Evolutionary conservation across 208 protist species (phyloP).

Genomic region (Wallacemonas collosoma): DNA sequence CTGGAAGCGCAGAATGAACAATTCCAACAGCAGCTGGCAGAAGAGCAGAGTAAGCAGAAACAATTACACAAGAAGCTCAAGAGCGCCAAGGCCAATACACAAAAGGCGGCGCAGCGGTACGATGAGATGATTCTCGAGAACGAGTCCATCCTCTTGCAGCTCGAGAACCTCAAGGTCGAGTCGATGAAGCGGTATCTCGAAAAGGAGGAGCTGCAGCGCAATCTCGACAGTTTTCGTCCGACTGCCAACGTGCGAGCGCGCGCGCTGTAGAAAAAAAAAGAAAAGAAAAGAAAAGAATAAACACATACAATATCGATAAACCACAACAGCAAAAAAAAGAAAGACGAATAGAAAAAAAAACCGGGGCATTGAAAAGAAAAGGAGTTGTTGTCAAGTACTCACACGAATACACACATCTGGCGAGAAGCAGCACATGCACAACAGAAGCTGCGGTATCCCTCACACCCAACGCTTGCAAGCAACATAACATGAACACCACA

Average conservation of each 20-base stretch:
- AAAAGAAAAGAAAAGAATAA: not conserved
- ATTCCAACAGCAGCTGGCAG: conserved; percentile 77
- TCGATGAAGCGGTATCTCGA: conserved; percentile 91
- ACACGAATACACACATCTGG: not conserved
- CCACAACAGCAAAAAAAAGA: not conserved
- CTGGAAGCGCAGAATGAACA: conserved; percentile 78
- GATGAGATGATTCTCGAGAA: conserved; percentile 94
- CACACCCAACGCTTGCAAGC: too few species aligned
- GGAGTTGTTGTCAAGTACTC: not conserved
- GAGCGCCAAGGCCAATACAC: conserved; percentile 68
- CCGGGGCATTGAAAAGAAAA: not conserved
- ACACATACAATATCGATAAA: not conserved
- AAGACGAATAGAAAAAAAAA: not conserved
- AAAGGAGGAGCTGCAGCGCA: conserved; percentile 80
- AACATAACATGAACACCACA: too few species aligned
- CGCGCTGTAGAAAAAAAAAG: not conserved
- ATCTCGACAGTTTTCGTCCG: conserved; percentile 60
- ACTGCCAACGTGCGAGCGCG: conserved; percentile 34
- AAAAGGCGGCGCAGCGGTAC: conserved; percentile 88
- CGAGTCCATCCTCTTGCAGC: conserved; percentile 74
- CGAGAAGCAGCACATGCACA: too few species aligned
- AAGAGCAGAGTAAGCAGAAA: conserved; percentile 84
- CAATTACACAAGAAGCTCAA: conserved; percentile 88
- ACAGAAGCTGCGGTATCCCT: too few species aligned
- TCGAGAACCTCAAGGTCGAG: conserved; percentile 91